Percentiles rank a stretch among this genome's conserved stretches.
Conservation (phyloP, 805 yeast genomes). For the Torulaspora maleeae region DNA sequence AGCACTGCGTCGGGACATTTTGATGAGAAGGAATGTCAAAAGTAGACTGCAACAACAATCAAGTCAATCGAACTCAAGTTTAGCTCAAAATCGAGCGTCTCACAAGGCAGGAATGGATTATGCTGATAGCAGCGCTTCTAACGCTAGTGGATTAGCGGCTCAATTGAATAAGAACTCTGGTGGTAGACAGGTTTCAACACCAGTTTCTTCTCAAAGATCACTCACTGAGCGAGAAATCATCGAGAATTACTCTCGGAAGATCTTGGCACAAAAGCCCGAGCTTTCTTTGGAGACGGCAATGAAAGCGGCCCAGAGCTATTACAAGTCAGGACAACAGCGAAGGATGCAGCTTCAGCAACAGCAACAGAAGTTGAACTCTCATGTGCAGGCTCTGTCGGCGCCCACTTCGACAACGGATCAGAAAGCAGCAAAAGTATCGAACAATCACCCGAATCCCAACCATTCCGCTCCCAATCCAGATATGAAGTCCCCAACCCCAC, state of each 20-base stretch:
- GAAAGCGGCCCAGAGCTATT: constrained; percentile 35
- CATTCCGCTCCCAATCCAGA: constrained; percentile 12
- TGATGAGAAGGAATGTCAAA: constrained; percentile 32
- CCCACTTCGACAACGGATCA: constrained; percentile 6
- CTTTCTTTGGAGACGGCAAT: constrained; percentile 32
- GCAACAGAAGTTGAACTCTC: constrained; percentile 27
- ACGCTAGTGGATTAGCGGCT: constrained; percentile 7
- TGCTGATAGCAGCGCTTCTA: constrained; percentile 14
- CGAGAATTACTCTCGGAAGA: constrained; percentile 31
- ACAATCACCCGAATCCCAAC: constrained; percentile 2
- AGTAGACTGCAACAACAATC: constrained; percentile 29
- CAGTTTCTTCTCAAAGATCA: constrained; percentile 17
- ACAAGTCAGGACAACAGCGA: constrained; percentile 19
- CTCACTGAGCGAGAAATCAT: constrained; percentile 31
- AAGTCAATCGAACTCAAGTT: constrained; percentile 13
- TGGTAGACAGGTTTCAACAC: constrained; percentile 14
- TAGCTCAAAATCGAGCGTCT: constrained; percentile 7
- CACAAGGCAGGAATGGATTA: constrained; percentile 9
- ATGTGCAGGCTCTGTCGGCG: constrained; percentile 17
- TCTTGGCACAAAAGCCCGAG: constrained; percentile 32
- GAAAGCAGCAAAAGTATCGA: constrained; percentile 1
- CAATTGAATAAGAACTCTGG: constrained; percentile 10
- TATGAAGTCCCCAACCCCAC: constrained; percentile 33
- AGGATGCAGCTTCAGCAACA: constrained; percentile 24
- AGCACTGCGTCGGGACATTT: constrained; percentile 64